A percentile compares a stretch with the other conserved stretches of the same genome.
Conservation (phyloP, 164 flowering plant species). For the Stephania cephalantha region DNA sequence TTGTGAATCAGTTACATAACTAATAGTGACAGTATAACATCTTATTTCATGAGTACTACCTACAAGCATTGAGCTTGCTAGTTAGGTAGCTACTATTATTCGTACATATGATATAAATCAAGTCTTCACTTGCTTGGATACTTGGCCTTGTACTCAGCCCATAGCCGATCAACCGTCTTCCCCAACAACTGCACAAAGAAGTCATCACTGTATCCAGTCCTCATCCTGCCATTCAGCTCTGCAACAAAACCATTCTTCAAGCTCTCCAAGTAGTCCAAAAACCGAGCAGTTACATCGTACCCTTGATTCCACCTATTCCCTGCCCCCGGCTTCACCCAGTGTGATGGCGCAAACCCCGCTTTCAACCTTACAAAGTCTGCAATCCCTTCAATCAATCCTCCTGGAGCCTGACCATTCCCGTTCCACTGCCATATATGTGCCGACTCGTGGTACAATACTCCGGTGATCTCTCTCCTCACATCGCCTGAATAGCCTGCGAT, state of each 20-base stretch:
- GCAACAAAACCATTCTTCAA: conserved; percentile 56
- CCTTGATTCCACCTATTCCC: conserved; percentile 66
- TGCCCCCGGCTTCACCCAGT: conserved; percentile 50
- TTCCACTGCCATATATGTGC: conserved; percentile 68
- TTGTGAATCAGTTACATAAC: neutral
- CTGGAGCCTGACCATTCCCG: conserved; percentile 46
- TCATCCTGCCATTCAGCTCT: conserved; percentile 53
- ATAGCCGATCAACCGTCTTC: conserved; percentile 53
- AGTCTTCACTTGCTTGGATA: conserved; percentile 15
- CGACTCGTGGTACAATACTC: conserved; percentile 56
- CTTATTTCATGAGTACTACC: neutral
- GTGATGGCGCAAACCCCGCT: conserved; percentile 42
- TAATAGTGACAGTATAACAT: too few relatives aligned
- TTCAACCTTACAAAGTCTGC: conserved; percentile 65
- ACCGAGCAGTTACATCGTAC: conserved; percentile 62
- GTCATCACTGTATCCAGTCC: conserved; percentile 31
- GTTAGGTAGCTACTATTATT: too few relatives aligned
- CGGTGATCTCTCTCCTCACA: conserved; percentile 39
- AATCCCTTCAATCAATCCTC: conserved; percentile 59
- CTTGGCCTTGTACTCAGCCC: conserved; percentile 65
- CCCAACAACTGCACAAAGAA: conserved; percentile 55
- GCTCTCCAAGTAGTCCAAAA: conserved; percentile 52
- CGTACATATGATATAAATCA: neutral
- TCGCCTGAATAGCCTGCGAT: conserved; percentile 39
- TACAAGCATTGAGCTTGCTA: neutral